Percentiles rank a stretch among this genome's conserved stretches.
Evolutionary conservation across 208 protist species (phyloP).

Genomic region (Angomonas ambiguus): DNA sequence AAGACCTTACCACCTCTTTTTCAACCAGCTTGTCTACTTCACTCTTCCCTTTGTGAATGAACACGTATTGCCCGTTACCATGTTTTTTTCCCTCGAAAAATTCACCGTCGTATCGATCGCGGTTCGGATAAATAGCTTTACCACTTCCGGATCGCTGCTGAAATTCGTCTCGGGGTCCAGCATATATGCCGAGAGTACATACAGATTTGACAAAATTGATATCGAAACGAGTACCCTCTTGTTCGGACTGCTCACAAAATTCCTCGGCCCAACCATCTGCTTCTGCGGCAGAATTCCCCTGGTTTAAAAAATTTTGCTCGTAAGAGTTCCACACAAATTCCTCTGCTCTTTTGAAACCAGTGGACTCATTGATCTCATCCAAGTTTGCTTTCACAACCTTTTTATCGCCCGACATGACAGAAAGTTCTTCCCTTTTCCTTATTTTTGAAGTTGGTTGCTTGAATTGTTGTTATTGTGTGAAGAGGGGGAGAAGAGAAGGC

Average conservation of each 20-base stretch:
- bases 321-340: constrained; percentile 75
- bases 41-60: constrained; percentile 65
- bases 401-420: constrained; percentile 1
- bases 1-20: constrained; percentile 43
- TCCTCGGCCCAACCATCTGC: constrained; percentile 73
- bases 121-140: constrained; percentile 78
- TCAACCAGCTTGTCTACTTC: constrained; percentile 79
- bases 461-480: too few species aligned
- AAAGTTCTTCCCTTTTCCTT: background rate
- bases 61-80: constrained; percentile 74
- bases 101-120: constrained; percentile 86
- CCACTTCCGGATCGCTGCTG: constrained; percentile 83
- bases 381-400: constrained; percentile 42
- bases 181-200: constrained; percentile 79
- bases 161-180: constrained; percentile 85
- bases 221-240: constrained; percentile 47
- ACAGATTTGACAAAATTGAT: constrained; percentile 77
- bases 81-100: constrained; percentile 90
- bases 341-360: constrained; percentile 80
- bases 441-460: constrained; percentile 9
- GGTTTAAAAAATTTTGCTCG: constrained; percentile 51
- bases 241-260: constrained; percentile 67
- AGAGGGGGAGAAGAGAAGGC: too few species aligned
- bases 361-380: constrained; percentile 74
- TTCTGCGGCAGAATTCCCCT: constrained; percentile 57